These are phyloP conservation scores for Fusarium sp. DNA, from an alignment of 2,329 filamentous ascomycete genomes.

Conservation along the genomic window DNA sequence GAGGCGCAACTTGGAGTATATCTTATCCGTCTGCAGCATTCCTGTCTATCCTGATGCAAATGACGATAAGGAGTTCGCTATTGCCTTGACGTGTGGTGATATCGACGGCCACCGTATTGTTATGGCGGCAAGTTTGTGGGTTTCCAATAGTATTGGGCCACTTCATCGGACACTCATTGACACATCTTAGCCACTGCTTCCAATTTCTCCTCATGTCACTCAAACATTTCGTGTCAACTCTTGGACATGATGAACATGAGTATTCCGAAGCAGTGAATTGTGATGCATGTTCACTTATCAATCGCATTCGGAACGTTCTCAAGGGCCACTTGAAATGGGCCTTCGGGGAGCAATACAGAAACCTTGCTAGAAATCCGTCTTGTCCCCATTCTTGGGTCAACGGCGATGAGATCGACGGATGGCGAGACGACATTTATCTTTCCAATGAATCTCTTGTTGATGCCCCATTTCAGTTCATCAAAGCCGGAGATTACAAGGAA, in stretches of 20 bases:
- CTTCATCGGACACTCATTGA: not conserved
- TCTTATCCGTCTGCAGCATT: not conserved
- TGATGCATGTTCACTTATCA: fast-evolving
- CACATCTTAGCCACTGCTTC: not conserved
- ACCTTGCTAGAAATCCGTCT: fast-evolving
- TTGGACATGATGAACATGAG: not conserved
- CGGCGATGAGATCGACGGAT: fast-evolving
- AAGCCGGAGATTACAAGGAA: not conserved
- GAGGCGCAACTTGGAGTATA: not conserved
- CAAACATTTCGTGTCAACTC: not conserved
- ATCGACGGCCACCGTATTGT: not conserved
- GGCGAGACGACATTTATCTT: fast-evolving
- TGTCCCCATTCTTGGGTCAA: not conserved
- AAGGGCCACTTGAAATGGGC: not conserved
- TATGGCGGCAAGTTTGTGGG: not conserved
- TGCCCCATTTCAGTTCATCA: not conserved
- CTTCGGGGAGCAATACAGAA: fast-evolving
- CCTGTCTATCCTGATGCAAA: not conserved
- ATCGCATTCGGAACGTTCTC: not conserved
- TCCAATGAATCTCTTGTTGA: not conserved
- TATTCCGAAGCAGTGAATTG: fast-evolving
- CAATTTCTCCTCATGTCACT: not conserved
- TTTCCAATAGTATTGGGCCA: fast-evolving
- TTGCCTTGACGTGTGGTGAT: not conserved
- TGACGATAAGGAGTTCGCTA: fast-evolving